Conservation (phyloP, 768 basidiomycete genomes). For the Infundibulicybe gibba region DNA sequence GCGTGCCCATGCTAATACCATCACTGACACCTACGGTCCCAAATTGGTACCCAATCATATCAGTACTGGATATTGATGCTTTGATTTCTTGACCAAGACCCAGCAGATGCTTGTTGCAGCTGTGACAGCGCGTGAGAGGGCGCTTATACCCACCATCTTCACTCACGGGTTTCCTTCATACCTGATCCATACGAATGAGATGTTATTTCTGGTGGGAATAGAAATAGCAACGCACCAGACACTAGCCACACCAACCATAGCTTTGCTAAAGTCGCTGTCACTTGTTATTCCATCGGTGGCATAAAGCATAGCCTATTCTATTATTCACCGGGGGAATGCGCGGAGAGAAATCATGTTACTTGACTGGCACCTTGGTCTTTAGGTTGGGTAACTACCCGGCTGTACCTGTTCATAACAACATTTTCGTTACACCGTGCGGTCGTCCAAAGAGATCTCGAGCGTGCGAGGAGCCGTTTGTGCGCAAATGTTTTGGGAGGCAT, state of each 20-base stretch:
- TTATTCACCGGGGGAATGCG: neutral
- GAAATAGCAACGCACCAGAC: constrained; percentile 68
- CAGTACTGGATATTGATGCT: constrained; percentile 63
- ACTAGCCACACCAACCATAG: constrained; percentile 96
- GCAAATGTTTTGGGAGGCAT: constrained; percentile 13
- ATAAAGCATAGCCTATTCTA: constrained; percentile 88
- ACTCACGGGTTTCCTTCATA: constrained; percentile 98
- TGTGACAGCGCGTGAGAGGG: constrained; percentile 24
- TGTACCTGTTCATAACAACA: constrained; percentile 64
- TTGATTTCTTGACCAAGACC: constrained; percentile 87
- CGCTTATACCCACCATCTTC: neutral
- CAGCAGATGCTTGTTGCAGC: constrained; percentile 94
- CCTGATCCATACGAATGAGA: constrained; percentile 43
- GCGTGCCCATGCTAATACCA: constrained; percentile 97
- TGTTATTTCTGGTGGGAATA: constrained; percentile 3
- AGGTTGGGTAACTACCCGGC: constrained; percentile 79
- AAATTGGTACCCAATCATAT: constrained; percentile 94
- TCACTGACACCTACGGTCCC: constrained; percentile 98
- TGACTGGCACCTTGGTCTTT: constrained; percentile 97
- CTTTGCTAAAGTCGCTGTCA: constrained; percentile 87
- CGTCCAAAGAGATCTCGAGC: constrained; percentile 35
- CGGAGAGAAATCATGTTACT: constrained; percentile 31
- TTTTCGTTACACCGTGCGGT: constrained; percentile 33
- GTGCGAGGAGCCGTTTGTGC: constrained; percentile 16
- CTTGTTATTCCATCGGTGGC: constrained; percentile 89